A percentile compares a stretch with the other conserved stretches of the same genome.
phyloP scores from a whole-genome alignment of 2,329 filamentous ascomycete species.

The Rutstroemia sp. region DNA sequence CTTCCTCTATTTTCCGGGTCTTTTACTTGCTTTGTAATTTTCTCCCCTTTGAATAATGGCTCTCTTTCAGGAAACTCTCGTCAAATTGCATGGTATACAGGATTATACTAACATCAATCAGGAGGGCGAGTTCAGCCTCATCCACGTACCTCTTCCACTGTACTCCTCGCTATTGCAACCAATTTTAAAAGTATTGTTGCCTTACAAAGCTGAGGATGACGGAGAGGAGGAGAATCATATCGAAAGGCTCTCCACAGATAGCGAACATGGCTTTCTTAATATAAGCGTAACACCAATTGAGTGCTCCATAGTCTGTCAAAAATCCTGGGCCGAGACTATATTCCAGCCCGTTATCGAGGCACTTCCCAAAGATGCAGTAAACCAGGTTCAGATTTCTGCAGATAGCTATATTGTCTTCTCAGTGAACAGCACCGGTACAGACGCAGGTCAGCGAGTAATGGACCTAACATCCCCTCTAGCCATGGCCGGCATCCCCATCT shows the following conservation, averaged over 20 bases:
- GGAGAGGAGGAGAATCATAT: conserved; percentile 29
- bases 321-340: conserved; percentile 62
- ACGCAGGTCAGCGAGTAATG: conserved; percentile 84
- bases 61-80: not conserved
- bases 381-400: conserved; percentile 63
- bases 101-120: conserved; percentile 35
- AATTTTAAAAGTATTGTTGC: conserved; percentile 77
- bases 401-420: conserved; percentile 86
- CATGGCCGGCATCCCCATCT: conserved; percentile 88
- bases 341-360: conserved; percentile 64
- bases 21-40: not conserved
- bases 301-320: conserved; percentile 85
- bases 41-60: not conserved
- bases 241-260: conserved; percentile 42
- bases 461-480: conserved; percentile 88
- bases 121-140: conserved; percentile 81
- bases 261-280: conserved; percentile 78
- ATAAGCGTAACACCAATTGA: conserved; percentile 88
- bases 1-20: not conserved
- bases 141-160: conserved; percentile 79
- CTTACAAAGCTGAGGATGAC: conserved; percentile 38
- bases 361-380: conserved; percentile 47
- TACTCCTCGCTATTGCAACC: conserved; percentile 76
- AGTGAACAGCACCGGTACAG: conserved; percentile 81
- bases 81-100: conserved; percentile 16